A percentile compares a stretch with the other conserved stretches of the same genome.
phyloP scores from a whole-genome alignment of 805 yeast genomes.

The Sugiyamaella smithiae region DNA sequence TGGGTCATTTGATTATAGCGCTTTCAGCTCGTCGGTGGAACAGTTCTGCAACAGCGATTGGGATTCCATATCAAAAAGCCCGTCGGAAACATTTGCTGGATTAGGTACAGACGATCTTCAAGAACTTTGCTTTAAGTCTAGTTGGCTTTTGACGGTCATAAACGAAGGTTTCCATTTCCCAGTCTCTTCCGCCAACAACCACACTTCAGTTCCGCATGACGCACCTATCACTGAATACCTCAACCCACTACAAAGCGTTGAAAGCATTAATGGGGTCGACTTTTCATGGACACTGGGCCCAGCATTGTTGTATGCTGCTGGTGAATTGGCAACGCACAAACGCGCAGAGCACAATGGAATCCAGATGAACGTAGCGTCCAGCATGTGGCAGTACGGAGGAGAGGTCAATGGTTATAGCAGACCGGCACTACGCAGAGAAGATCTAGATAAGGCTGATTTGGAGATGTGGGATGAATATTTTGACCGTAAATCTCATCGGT shows the following conservation, averaged over 20 bases:
- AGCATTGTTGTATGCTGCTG: slow-evolving; percentile 76
- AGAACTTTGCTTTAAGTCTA: slow-evolving; percentile 88
- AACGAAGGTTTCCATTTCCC: slow-evolving; percentile 94
- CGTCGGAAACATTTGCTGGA: slow-evolving; percentile 54
- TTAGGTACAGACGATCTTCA: slow-evolving; percentile 52
- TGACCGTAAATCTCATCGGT: slow-evolving; percentile 31
- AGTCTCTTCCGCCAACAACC: slow-evolving; percentile 13
- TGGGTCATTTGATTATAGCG: slow-evolving; percentile 73
- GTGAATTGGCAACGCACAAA: slow-evolving; percentile 38
- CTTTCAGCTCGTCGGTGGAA: slow-evolving; percentile 62
- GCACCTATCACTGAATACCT: slow-evolving; percentile 16
- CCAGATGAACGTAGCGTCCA: slow-evolving; percentile 18
- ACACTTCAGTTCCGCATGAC: not conserved
- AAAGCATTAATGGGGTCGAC: slow-evolving; percentile 76
- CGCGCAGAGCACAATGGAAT: slow-evolving; percentile 19
- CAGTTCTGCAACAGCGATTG: slow-evolving; percentile 77
- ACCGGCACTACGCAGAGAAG: slow-evolving; percentile 19
- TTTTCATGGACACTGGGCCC: slow-evolving; percentile 95
- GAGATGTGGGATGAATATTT: slow-evolving; percentile 27
- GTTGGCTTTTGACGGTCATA: slow-evolving; percentile 84
- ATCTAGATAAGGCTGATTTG: slow-evolving; percentile 21
- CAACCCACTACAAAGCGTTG: slow-evolving; percentile 79
- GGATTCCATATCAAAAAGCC: slow-evolving; percentile 48
- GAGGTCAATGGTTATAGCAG: slow-evolving; percentile 14
- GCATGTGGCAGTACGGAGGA: slow-evolving; percentile 22